These are phyloP conservation scores for Kwoniella sp. DNA, from an alignment of 768 basidiomycete species.

Conservation along the genomic window DNA sequence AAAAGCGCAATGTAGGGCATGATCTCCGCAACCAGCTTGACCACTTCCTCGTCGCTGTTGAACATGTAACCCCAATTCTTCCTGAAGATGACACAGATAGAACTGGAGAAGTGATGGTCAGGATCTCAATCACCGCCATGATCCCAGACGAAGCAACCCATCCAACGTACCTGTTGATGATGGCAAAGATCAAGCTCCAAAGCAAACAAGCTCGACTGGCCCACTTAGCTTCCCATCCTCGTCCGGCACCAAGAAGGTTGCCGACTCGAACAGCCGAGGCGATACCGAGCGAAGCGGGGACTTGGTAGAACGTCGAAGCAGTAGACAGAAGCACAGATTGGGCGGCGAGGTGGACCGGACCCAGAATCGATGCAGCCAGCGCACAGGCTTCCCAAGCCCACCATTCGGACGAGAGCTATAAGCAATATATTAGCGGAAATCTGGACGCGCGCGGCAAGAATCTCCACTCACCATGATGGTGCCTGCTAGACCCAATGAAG, in stretches of 20 bases:
- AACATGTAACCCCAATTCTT: constrained; percentile 73
- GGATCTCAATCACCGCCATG: background rate
- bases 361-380: constrained; percentile 61
- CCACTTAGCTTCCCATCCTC: constrained; percentile 71
- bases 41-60: constrained; percentile 67
- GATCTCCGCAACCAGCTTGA: constrained; percentile 67
- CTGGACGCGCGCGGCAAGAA: background rate
- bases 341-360: constrained; percentile 77
- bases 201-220: constrained; percentile 68
- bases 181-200: constrained; percentile 68
- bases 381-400: constrained; percentile 85
- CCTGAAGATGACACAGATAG: constrained; percentile 60
- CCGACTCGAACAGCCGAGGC: constrained; percentile 85
- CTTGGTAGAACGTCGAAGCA: constrained; percentile 69
- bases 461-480: constrained; percentile 58
- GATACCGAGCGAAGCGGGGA: constrained; percentile 77
- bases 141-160: background rate
- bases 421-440: background rate
- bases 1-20: constrained; percentile 68
- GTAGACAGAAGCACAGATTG: constrained; percentile 72
- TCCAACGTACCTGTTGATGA: constrained; percentile 64
- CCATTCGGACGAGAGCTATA: constrained; percentile 75
- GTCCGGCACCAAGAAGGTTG: constrained; percentile 80
- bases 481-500: constrained; percentile 65
- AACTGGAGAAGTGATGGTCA: constrained; percentile 4